These are phyloP conservation scores for Penicillium flavigenum DNA, from an alignment of 495 filamentous ascomycete genomes.

Conservation along the genomic window DNA sequence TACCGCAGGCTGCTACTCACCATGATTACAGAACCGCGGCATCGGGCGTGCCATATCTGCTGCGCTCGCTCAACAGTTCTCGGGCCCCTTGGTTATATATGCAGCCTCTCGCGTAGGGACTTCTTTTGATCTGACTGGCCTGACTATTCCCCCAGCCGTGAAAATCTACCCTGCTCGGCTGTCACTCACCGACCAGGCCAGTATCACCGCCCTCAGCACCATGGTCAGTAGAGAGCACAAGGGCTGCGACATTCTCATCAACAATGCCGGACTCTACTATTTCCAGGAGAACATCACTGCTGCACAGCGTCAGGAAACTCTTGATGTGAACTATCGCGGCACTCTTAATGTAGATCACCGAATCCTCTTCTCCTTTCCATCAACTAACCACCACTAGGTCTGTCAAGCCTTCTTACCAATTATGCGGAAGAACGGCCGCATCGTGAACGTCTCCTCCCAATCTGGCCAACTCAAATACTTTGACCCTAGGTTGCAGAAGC, in stretches of 20 bases:
- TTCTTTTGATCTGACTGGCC: neutral
- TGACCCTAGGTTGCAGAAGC: constrained; percentile 9
- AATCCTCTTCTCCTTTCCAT: too few species aligned
- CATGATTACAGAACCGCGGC: constrained; percentile 2
- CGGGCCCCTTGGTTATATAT: neutral
- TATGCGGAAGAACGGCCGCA: constrained; percentile 22
- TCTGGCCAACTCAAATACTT: constrained; percentile 15
- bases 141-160: neutral
- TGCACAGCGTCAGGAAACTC: constrained; percentile 2
- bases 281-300: constrained; percentile 4
- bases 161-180: neutral
- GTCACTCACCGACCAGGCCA: constrained; percentile 3
- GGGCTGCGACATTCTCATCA: constrained; percentile 3
- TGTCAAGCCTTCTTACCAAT: constrained; percentile 13
- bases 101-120: neutral
- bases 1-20: constrained; percentile 17
- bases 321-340: constrained; percentile 6
- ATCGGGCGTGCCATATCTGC: constrained; percentile 6
- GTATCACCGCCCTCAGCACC: constrained; percentile 1
- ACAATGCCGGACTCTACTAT: constrained; percentile 7
- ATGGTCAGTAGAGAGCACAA: constrained; percentile 4
- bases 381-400: neutral
- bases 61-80: neutral
- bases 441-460: constrained; percentile 35
- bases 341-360: neutral